Evolutionary conservation across 306 rosid genomes (phyloP).

Genomic region (Abrus pulchellus): DNA sequence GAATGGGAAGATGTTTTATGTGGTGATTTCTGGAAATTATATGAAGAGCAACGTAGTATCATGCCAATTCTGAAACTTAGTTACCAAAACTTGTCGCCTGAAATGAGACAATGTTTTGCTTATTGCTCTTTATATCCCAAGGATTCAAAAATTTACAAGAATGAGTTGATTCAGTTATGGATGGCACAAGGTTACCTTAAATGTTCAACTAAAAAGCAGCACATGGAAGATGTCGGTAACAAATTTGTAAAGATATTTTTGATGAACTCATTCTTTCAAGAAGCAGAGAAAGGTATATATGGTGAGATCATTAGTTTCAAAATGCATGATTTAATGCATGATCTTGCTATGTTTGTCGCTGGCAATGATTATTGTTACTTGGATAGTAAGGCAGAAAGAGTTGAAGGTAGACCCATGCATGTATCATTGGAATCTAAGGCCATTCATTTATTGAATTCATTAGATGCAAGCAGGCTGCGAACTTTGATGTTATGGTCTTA

Average conservation of each 20-base stretch:
- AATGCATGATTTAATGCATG: too few relatives aligned
- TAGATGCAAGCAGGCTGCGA: too few relatives aligned
- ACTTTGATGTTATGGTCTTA: background rate
- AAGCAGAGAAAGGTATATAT: too few relatives aligned
- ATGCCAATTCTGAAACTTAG: conserved; percentile 27
- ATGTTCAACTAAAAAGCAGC: background rate
- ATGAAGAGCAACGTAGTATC: background rate
- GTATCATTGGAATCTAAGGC: too few relatives aligned
- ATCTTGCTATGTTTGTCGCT: too few relatives aligned
- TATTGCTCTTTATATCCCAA: conserved; percentile 25
- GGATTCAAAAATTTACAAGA: background rate
- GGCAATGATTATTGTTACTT: too few relatives aligned
- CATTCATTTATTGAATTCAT: too few relatives aligned
- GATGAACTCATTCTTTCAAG: too few relatives aligned
- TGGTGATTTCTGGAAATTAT: conserved; percentile 5
- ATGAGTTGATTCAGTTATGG: conserved; percentile 19
- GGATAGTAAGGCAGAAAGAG: too few relatives aligned
- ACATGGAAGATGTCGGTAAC: conserved; percentile 25
- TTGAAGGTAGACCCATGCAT: too few relatives aligned
- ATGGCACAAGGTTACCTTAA: conserved; percentile 39
- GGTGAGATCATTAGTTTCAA: too few relatives aligned
- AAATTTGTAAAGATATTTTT: too few relatives aligned
- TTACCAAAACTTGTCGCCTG: conserved; percentile 14
- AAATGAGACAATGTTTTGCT: conserved; percentile 7
- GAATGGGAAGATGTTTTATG: background rate